phyloP scores from a whole-genome alignment of 805 yeast genomes.

The Candida railenensis region DNA sequence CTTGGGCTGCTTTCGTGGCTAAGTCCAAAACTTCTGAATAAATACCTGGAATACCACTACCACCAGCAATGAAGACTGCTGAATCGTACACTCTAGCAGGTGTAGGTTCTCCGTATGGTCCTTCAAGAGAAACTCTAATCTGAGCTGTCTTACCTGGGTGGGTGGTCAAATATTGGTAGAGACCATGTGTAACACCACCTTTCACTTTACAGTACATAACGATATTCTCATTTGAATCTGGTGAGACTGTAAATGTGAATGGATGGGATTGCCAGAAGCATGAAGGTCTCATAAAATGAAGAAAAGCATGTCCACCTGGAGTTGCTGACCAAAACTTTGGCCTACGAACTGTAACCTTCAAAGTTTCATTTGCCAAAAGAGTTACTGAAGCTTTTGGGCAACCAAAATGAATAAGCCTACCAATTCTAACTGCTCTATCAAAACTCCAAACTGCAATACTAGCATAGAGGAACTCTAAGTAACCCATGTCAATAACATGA shows the following conservation, averaged over 20 bases:
- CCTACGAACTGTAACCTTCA: constrained; percentile 33
- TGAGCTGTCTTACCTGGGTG: constrained; percentile 25
- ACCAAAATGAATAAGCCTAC: constrained; percentile 31
- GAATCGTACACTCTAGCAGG: constrained; percentile 51
- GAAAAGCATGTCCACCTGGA: constrained; percentile 43
- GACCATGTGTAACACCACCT: constrained; percentile 34
- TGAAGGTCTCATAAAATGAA: constrained; percentile 31
- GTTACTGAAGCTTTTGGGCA: constrained; percentile 30
- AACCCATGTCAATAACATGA: constrained; percentile 37
- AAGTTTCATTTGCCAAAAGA: constrained; percentile 35
- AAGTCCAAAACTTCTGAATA: constrained; percentile 37
- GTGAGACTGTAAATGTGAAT: constrained; percentile 32
- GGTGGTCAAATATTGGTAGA: constrained; percentile 22
- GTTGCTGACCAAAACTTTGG: constrained; percentile 35
- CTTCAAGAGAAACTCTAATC: constrained; percentile 49
- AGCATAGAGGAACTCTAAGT: constrained; percentile 29
- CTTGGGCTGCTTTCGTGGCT: constrained; percentile 17
- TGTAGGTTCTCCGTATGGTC: constrained; percentile 64
- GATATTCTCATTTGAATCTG: constrained; percentile 16
- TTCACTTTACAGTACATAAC: constrained; percentile 35
- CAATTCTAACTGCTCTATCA: constrained; percentile 30
- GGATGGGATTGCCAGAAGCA: constrained; percentile 47
- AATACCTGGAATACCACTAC: constrained; percentile 69
- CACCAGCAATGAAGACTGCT: constrained; percentile 66
- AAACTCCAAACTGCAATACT: constrained; percentile 35